Evolutionary conservation across 495 filamentous ascomycete genomes (phyloP).

Genomic region (Hamigera avellanea): DNA sequence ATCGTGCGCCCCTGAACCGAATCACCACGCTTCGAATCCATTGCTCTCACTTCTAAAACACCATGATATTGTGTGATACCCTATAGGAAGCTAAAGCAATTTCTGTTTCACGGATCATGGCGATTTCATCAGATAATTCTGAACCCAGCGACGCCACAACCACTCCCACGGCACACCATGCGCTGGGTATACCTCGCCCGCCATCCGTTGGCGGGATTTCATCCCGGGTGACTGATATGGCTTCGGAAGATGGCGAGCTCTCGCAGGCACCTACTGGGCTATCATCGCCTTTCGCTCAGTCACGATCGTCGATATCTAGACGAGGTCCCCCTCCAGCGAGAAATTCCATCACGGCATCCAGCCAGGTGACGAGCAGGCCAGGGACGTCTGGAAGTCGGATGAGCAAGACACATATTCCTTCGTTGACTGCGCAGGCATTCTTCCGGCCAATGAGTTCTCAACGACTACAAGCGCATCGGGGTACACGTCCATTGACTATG

Average conservation of each 20-base stretch:
- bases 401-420: slow-evolving; percentile 81
- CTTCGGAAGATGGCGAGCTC: slow-evolving; percentile 40
- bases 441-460: slow-evolving; percentile 97
- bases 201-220: slow-evolving; percentile 54
- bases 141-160: slow-evolving; percentile 17
- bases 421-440: slow-evolving; percentile 79
- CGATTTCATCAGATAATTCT: slow-evolving; percentile 14
- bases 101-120: slow-evolving; percentile 10
- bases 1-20: too few species aligned
- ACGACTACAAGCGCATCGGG: slow-evolving; percentile 81
- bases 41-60: neutral
- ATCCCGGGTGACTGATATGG: slow-evolving; percentile 74
- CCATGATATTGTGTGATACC: neutral
- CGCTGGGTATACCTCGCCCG: slow-evolving; percentile 30
- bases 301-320: slow-evolving; percentile 34
- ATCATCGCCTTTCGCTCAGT: slow-evolving; percentile 33
- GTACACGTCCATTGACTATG: slow-evolving; percentile 39
- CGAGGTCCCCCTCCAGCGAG: slow-evolving; percentile 33
- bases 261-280: slow-evolving; percentile 24
- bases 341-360: slow-evolving; percentile 22
- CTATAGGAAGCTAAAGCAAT: neutral
- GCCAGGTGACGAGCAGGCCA: slow-evolving; percentile 38
- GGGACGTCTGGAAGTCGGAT: slow-evolving; percentile 58
- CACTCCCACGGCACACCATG: slow-evolving; percentile 17
- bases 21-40: neutral